These are phyloP conservation scores for Sisymbrium altissimum DNA, from an alignment of 345 rosid genomes.

Conservation along the genomic window DNA sequence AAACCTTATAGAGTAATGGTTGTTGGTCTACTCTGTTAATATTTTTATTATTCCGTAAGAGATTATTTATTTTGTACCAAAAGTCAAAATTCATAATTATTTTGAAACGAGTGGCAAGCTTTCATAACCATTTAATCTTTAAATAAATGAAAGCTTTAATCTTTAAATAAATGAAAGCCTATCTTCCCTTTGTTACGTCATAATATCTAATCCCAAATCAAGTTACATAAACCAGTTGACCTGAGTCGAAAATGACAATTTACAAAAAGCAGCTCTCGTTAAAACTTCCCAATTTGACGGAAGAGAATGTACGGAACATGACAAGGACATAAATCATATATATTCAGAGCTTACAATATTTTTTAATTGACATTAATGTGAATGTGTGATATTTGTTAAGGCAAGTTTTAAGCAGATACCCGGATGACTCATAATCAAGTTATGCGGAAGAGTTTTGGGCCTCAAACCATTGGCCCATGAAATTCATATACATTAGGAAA, in stretches of 20 bases:
- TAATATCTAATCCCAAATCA: constrained; percentile 6
- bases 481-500: too few relatives aligned
- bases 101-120: neutral
- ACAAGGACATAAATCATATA: neutral
- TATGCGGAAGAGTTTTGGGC: too few relatives aligned
- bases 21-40: neutral
- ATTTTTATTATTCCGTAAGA: neutral
- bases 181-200: neutral
- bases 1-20: neutral
- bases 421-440: neutral
- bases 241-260: neutral
- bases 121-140: neutral
- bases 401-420: neutral
- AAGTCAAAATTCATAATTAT: neutral
- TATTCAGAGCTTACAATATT: neutral
- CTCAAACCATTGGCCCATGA: too few relatives aligned
- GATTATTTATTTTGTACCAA: neutral
- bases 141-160: neutral
- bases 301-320: neutral
- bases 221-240: constrained; percentile 22
- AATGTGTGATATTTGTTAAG: neutral
- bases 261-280: neutral
- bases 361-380: too few relatives aligned
- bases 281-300: neutral
- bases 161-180: neutral